Base-by-base conservation (phyloP, 192 early-diverging fungal species). In the Allomyces javanicus region DNA sequence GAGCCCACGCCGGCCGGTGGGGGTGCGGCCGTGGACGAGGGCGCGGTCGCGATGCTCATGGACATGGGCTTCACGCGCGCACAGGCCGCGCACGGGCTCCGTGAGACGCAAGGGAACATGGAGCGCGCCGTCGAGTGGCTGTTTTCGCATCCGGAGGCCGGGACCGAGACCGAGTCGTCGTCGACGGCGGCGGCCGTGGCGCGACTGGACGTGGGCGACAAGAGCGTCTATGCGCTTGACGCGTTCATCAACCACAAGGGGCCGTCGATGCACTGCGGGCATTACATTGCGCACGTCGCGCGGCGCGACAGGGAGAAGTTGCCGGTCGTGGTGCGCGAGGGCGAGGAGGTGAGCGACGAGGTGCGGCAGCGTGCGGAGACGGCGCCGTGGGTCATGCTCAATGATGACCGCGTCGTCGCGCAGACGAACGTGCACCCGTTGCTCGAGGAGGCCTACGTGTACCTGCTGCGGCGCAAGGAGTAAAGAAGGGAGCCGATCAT, bases 101-200 rank as follows among this genome's bases (percentile, higher is more conserved):
- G 72, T 62, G 85, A 91, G 73, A 89, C 94, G 40, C 72, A 73
- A 33, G 86, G 85, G 69, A 79, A 91, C 71, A 77, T 91, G 63
- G 89, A 92, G 71, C 86, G 96, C 3, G 96, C 96, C 0, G 83
- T 99, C 10, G 93, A 96, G 66, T 96, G 93, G 88, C 73, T 99
- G 61, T 93, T 97, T 64, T 94, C 79, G 68, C 88, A 91, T 66
- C 81, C 88, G 25, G 89, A 87, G 63, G 86, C 87, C 25, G 68
- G 68, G n/a, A 73, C 70, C 45, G 80, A 83, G 9, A 76, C 78
- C 14, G 77, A 76, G 4, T 68, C 64, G 14, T 62, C 65, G 69
- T 24, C 14, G 3, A 10, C 55, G 67, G 71, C 44, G 67, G 68
- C 55, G 23, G 44, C 11, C 67, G 22, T 19, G 43, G 26, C 65